Base-by-base conservation (phyloP, 83 land plant genomes). In the Thuja plicata region DNA sequence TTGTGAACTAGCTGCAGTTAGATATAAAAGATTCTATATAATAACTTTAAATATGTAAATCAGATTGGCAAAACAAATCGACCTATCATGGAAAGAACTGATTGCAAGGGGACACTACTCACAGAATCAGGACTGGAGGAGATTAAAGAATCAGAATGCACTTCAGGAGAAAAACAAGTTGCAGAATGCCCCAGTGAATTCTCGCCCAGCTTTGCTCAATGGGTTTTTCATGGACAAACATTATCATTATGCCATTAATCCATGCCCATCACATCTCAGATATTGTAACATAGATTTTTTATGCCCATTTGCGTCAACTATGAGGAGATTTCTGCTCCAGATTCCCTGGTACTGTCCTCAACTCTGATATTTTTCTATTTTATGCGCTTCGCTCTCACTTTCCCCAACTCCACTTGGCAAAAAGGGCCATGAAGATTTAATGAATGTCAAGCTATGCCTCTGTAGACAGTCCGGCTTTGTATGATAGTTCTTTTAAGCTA, bases 181-280 rank as follows among this genome's bases (percentile, higher is more conserved):
- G 84, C 48, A 80, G 84, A 80, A 80, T 80, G 40, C 84, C 48
- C 30, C 9, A 80, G 84, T 19, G 84, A 80, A 80, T 80, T 80
- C 84, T 80, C 84, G 24, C 43, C 13, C 50, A 80, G 48, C n/a
- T 80, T 80, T 80, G 50, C 46, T 80, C 30, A 41, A 9, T 80
- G 84, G 84, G 84, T 80, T 12, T 80, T 41, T 24, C 84, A 80
- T 80, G 84, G 84, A 41, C 84, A 80, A 41, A 40, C 84, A 41
- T 48, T 80, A 24, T 66, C 84, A 41, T 48, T 80, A 24, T 66
- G 73, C 32, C n/a, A 66, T 66, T 66, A 66, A 27, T 27, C 73
- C 73, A 66, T 66, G 7, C 32, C 30, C 10, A 8, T 66, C 27
- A 66, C n/a, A 27, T 66, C 30, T 21, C 43, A 80, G 41, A 43